These are phyloP conservation scores for Mrakia hoshinonis DNA, from an alignment of 768 basidiomycete genomes.

Conservation along the genomic window DNA sequence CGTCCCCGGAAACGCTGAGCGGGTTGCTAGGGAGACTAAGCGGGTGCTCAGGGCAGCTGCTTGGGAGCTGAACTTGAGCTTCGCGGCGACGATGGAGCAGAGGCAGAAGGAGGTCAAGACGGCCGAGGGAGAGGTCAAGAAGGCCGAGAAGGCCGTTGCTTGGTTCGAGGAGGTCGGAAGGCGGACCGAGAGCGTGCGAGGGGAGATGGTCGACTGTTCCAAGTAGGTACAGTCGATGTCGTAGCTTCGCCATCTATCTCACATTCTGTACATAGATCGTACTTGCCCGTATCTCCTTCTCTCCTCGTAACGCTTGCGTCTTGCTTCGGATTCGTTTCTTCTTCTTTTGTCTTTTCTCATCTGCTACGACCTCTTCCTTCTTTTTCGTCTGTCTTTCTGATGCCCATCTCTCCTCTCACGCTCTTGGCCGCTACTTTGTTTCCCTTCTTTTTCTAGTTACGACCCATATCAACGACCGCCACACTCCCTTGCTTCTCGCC, in stretches of 20 bases:
- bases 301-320: no score
- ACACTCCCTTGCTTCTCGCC: no score
- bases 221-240: background rate
- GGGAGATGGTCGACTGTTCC: constrained; percentile 8
- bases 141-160: constrained; percentile 59
- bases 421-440: no score
- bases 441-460: no score
- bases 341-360: no score
- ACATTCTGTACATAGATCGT: no score
- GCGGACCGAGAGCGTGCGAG: constrained; percentile 41
- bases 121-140: constrained; percentile 61
- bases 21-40: constrained; percentile 75
- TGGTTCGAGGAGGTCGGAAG: constrained; percentile 58
- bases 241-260: background rate
- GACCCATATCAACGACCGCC: no score
- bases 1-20: constrained; percentile 56
- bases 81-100: constrained; percentile 71
- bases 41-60: constrained; percentile 84
- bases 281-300: no score
- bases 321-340: no score
- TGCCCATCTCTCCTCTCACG: no score
- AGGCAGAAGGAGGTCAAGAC: constrained; percentile 63
- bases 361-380: no score
- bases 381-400: no score
- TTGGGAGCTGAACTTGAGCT: constrained; percentile 80